phyloP scores from a whole-genome alignment of 208 protist genomes.

The Lotmaria passim region DNA sequence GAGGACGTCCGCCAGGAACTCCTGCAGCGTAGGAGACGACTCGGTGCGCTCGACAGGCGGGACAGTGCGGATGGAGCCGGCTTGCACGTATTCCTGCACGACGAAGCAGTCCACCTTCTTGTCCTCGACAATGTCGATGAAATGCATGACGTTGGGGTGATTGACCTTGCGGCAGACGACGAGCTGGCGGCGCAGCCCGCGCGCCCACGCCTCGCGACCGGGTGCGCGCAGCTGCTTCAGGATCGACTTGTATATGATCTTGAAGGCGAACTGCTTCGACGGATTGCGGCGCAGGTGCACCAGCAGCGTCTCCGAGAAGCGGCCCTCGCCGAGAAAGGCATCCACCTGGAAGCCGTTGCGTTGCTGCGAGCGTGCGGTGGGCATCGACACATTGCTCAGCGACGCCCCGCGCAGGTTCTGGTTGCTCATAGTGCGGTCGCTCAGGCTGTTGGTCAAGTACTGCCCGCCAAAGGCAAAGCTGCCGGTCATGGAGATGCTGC shows the following conservation, averaged over 20 bases:
- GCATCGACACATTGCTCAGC: conserved; percentile 27
- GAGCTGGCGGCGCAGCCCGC: conserved; percentile 41
- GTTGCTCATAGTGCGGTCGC: conserved; percentile 27
- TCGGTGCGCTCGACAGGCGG: conserved; percentile 23
- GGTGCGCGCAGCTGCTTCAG: conserved; percentile 38
- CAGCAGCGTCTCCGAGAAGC: conserved; percentile 64
- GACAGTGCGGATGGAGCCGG: conserved; percentile 35
- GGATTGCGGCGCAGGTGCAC: conserved; percentile 59
- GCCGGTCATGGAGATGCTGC: conserved; percentile 29
- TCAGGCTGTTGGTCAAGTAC: conserved; percentile 22
- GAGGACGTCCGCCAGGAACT: conserved; percentile 70
- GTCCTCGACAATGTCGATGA: conserved; percentile 78
- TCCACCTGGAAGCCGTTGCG: conserved; percentile 62
- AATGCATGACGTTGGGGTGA: conserved; percentile 69
- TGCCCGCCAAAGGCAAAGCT: conserved; percentile 30
- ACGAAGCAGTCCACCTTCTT: conserved; percentile 67
- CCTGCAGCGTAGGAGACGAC: conserved; percentile 37
- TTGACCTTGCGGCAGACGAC: conserved; percentile 57
- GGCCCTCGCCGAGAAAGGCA: conserved; percentile 50
- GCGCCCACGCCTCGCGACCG: conserved; percentile 24
- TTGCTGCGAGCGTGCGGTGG: conserved; percentile 33
- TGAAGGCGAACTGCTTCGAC: conserved; percentile 63
- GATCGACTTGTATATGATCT: conserved; percentile 60
- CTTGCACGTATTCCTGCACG: conserved; percentile 61
- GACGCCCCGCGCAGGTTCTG: conserved; percentile 26